These are phyloP conservation scores for Ceratobasidium theobromae DNA, from an alignment of 1,284 basidiomycete genomes.

Conservation along the genomic window DNA sequence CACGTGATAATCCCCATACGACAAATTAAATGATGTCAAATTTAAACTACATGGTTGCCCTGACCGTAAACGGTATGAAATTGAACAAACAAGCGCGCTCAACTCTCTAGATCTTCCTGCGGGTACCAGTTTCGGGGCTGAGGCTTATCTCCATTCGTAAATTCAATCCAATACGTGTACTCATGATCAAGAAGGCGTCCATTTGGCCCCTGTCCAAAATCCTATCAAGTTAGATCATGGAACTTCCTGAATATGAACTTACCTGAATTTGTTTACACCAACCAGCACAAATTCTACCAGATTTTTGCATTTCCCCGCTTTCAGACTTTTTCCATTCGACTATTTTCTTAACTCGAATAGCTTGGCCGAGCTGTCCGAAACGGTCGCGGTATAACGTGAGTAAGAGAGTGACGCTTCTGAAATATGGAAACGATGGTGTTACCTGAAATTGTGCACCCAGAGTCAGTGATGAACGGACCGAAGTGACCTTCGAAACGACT, in stretches of 20 bases:
- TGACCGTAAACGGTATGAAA: no score
- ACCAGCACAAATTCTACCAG: conserved; percentile 5
- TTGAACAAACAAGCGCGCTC: not conserved
- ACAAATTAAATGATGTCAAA: no score
- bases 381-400: no score
- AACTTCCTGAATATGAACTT: not conserved
- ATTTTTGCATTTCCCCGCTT: not conserved
- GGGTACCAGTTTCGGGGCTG: conserved; percentile 20
- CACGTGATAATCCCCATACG: no score
- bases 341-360: conserved; percentile 13
- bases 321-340: conserved; percentile 20
- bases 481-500: not conserved
- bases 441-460: conserved; percentile 21
- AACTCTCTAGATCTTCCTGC: conserved; percentile 18
- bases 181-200: conserved; percentile 12
- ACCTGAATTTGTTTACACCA: conserved; percentile 28
- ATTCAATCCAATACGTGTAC: conserved; percentile 23
- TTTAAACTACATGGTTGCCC: no score
- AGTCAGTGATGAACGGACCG: not conserved
- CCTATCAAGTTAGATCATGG: not conserved
- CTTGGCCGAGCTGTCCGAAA: conserved; percentile 7
- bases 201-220: not conserved
- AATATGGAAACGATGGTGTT: not conserved
- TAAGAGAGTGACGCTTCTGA: no score
- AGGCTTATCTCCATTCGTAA: not conserved